Base-by-base conservation (phyloP, 176 grass and related monocot species). In the Ampelocalamus luodianensis region DNA sequence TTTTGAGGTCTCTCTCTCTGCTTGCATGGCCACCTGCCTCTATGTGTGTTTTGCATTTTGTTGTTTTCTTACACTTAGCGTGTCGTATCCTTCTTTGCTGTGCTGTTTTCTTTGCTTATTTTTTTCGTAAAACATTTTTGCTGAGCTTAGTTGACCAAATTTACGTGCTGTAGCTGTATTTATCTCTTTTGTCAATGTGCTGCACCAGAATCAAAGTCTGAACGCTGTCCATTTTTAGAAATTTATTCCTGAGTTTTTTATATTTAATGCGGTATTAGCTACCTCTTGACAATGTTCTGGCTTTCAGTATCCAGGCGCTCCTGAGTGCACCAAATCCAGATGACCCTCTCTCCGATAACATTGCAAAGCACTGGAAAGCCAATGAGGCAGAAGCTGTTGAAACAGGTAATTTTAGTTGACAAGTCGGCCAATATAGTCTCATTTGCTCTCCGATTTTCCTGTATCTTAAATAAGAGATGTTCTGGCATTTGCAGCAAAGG, bases 331-430 rank as follows among this genome's bases (percentile, higher is more conserved):
- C 96, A 86, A 98, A 98, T 45, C 96, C 96, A 18, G 96, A 98
- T 76, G 96, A 98, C 78, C 96, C 96, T 62, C 93, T 98, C 12
- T 95, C 96, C 12, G 96, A 98, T 56, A 98, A 98, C 86, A 91
- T 98, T 44, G 96, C 96, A 51, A 98, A 98, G 63, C 96, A 98
- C 85, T 98, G 96, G 96, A 98, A 98, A 79, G 20, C 96, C 69
- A 98, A 95, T 13, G 96, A 98, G 89, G 88, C 78, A 40, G 96
- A 98, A 85, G 96, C 96, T 88, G 96, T 98, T 39, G 96, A 95
- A 91, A 95, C 96, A 86, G 96, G 96, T 98, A 87, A 70, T 26
- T 63, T 14, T 8, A 22, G 79, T 16, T 74, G 5, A 18, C 43
- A 81, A 67, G 34, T 44, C 50, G 75, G 10, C 54, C 38, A 26